Evolutionary conservation across 2,329 filamentous ascomycete genomes (phyloP).

Genomic region (Kalaharituber pfeilii): DNA sequence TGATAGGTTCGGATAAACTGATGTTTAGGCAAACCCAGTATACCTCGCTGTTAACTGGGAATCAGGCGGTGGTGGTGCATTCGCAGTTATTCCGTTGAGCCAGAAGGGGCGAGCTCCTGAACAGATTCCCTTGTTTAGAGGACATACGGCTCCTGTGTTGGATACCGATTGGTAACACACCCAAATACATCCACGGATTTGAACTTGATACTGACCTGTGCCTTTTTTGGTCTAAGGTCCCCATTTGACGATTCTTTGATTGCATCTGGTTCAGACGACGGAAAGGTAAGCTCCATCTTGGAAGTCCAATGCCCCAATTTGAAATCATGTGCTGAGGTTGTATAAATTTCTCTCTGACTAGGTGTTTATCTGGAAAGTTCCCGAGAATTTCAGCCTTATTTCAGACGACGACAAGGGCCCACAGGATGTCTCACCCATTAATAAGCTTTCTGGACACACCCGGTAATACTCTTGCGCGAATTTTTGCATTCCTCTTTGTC

Average conservation of each 20-base stretch:
- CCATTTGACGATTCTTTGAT: constrained; percentile 90
- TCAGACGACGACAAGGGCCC: constrained; percentile 68
- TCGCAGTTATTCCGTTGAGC: constrained; percentile 80
- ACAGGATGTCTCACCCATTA: constrained; percentile 60
- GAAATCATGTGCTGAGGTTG: neutral
- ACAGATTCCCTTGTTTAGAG: constrained; percentile 82
- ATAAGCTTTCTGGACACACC: constrained; percentile 70
- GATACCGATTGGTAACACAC: constrained; percentile 74
- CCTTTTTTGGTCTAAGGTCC: constrained; percentile 60
- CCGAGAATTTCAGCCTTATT: constrained; percentile 67
- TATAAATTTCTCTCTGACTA: neutral
- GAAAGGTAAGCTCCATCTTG: constrained; percentile 38
- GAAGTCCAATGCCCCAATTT: neutral
- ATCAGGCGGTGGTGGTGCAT: constrained; percentile 82
- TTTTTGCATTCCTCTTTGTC: neutral
- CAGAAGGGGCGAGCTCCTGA: constrained; percentile 86
- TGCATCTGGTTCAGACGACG: constrained; percentile 88
- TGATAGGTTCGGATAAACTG: constrained; percentile 14
- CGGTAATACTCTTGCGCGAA: constrained; percentile 37
- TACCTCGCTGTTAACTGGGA: constrained; percentile 99
- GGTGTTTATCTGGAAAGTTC: constrained; percentile 90
- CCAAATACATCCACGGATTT: constrained; percentile 10
- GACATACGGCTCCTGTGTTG: constrained; percentile 85
- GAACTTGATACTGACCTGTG: neutral
- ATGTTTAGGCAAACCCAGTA: constrained; percentile 67